Evolutionary conservation across 495 filamentous ascomycete genomes (phyloP).

Genomic region (Choiromyces venosus): DNA sequence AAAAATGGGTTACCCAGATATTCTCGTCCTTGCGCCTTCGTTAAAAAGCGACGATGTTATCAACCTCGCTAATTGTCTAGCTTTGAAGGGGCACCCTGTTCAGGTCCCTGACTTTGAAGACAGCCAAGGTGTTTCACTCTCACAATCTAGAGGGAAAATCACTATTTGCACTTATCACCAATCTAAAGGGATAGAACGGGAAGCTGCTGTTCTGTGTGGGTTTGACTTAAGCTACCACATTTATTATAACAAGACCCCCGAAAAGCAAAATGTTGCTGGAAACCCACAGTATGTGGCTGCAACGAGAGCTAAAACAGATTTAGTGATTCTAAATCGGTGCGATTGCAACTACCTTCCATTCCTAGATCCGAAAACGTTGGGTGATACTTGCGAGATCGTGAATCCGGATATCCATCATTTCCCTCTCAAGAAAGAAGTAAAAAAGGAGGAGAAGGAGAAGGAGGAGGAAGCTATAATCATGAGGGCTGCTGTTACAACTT

Average conservation of each 20-base stretch:
- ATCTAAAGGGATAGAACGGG: slow-evolving; percentile 22
- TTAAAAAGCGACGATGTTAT: neutral
- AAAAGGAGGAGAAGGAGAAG: neutral
- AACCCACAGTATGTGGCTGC: slow-evolving; percentile 17
- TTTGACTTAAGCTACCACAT: slow-evolving; percentile 12
- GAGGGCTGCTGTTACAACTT: neutral
- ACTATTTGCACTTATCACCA: slow-evolving; percentile 15
- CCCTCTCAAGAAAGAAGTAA: neutral
- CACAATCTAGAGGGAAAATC: slow-evolving; percentile 13
- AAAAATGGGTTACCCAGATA: slow-evolving; percentile 1
- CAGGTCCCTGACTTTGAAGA: neutral
- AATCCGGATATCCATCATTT: neutral
- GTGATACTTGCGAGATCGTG: slow-evolving; percentile 13
- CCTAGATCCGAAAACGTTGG: neutral
- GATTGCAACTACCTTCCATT: neutral
- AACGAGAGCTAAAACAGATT: slow-evolving; percentile 11
- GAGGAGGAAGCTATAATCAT: neutral
- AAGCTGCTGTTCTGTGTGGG: slow-evolving; percentile 9
- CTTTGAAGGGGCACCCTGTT: neutral
- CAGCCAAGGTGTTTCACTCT: neutral
- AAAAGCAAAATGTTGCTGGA: neutral
- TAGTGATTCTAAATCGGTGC: slow-evolving; percentile 6
- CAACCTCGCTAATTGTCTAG: slow-evolving; percentile 1
- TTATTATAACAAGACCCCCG: slow-evolving; percentile 3
- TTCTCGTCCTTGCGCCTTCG: slow-evolving; percentile 17